Base-by-base conservation (phyloP, 1,139 yeast genomes). In the Nadsonia commutata region DNA sequence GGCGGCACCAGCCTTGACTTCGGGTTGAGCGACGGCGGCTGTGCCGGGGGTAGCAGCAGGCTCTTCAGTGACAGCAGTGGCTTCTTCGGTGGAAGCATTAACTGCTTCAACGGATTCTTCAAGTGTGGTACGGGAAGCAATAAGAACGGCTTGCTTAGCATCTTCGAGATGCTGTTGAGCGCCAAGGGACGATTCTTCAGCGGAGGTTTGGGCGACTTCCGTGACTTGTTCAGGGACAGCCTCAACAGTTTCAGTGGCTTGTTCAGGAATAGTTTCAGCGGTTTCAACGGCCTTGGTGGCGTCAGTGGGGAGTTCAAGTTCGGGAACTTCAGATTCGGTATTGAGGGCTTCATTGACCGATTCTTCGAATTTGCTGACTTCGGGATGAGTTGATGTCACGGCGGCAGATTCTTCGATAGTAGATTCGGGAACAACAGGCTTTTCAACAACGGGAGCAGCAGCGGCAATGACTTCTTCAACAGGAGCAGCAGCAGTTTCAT, bases 401-500 rank as follows among this genome's bases (percentile, higher is more conserved):
- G 16, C 46, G 17, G 31, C 33, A 18, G 43, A 37, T 18, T 18
- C 36, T 13, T 21, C 37, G 19, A 17, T 27, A n/a, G 18, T 37
- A 7, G 43, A 18, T 13, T 21, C 18, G 9, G 45, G 20, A 9
- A 11, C 36, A 11, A 20, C 39, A 33, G 38, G 16, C 13, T 39
- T 9, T 22, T 39, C 37, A 7, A 21, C 13, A 39, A 17, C 36
- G 17, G 17, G 33, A 2, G 40, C 39, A 23, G 36, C 22, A 9
- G 40, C 21, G 20, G 18, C 40, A 39, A 45, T 36, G 31, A 48
- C 40, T 36, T 40, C 45, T 7, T 46, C 45, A 17, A 48, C 48
- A 44, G 43, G 40, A 8, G 22, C 48, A 13, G 36, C 42, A 2
- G 31, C 48, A 17, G 40, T 31, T 18, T 40, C 51, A 7, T 37